Percentiles rank a stretch among this genome's conserved stretches.
Evolutionary conservation across 208 protist genomes (phyloP).

Genomic region (Sergeia podlipaevii): DNA sequence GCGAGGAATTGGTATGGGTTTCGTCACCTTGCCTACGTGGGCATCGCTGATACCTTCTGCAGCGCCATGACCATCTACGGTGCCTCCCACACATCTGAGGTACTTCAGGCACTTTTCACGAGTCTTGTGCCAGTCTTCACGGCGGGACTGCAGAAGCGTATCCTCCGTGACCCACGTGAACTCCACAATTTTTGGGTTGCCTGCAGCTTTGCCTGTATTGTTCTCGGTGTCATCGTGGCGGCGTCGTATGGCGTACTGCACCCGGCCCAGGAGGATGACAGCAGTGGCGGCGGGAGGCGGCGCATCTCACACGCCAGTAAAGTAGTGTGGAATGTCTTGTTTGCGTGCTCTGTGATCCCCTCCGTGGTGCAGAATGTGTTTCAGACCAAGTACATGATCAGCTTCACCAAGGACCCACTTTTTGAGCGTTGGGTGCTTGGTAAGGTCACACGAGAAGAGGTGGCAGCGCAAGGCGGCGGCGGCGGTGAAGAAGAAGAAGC

Average conservation of each 20-base stretch:
- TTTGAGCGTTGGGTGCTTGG: neutral
- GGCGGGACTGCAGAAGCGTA: slow-evolving; percentile 38
- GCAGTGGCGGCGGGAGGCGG: neutral
- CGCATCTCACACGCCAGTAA: neutral
- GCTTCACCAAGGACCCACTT: slow-evolving; percentile 1
- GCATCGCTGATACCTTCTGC: slow-evolving; percentile 37
- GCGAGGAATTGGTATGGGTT: slow-evolving; percentile 18
- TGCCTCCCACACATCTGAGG: slow-evolving; percentile 47
- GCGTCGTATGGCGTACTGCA: slow-evolving; percentile 22
- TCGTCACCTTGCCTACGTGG: slow-evolving; percentile 32
- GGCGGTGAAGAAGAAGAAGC: too few species aligned
- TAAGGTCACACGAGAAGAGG: too few species aligned
- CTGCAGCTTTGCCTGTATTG: slow-evolving; percentile 36
- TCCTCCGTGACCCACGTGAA: slow-evolving; percentile 38
- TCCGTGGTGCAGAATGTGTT: neutral
- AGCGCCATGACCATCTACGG: slow-evolving; percentile 55
- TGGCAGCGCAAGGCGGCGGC: too few species aligned
- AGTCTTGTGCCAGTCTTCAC: slow-evolving; percentile 45
- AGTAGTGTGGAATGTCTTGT: slow-evolving; percentile 3
- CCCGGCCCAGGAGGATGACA: neutral
- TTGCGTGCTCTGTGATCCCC: neutral
- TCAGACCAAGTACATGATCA: slow-evolving; percentile 4
- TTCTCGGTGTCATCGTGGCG: slow-evolving; percentile 34
- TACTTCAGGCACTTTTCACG: slow-evolving; percentile 58
- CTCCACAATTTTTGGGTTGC: slow-evolving; percentile 31